Base-by-base conservation (phyloP, 257 asterid species). In the Nemophila menziesii region DNA sequence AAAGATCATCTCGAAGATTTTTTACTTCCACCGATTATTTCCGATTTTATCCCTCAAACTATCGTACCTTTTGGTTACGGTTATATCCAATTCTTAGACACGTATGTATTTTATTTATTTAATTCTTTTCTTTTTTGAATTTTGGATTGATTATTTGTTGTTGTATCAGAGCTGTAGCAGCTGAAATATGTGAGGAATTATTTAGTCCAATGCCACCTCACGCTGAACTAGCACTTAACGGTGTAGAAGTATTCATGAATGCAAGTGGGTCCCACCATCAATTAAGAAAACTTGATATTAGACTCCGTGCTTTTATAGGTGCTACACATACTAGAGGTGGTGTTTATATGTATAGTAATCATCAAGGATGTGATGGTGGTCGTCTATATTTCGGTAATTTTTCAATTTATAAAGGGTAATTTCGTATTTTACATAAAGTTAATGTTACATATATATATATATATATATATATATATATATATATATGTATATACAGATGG, bases 191-290 rank as follows among this genome's bases (percentile, higher is more conserved):
- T 10, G 95, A 80, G 73, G 98, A 89, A 54, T 93, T 89, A 44
- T 89, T 89, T 63, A 72, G 87, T 62, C 92, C 98, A 11, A 57
- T 71, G 54, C 84, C 96, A 23, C 94, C 98, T 54, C 98, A 89
- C 56, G 82, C 90, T 22, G 93, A 85, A 66, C 98, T 89, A 44
- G 86, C 92, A 13, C 37, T 89, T 68, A 84, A 89, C 63, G 98
- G 98, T 14, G 98, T 89, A 46, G 96, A 89, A 68, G 87, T 84
- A 44, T 80, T 80, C 39, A 65, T 89, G 78, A 89, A 89, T 73
- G 98, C 98, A 44, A 89, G 98, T 74, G 96, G 96, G 61, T 84
- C 96, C 52, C 94, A 79, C 56, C 98, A 89, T 70, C 98, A 84
- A 51, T 62, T 84, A 59, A 68, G 98, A 43, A 89, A 89, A 69